Conservation (phyloP, 225 moss, liverwort and hornwort species). For the Marchantia paleacea region DNA sequence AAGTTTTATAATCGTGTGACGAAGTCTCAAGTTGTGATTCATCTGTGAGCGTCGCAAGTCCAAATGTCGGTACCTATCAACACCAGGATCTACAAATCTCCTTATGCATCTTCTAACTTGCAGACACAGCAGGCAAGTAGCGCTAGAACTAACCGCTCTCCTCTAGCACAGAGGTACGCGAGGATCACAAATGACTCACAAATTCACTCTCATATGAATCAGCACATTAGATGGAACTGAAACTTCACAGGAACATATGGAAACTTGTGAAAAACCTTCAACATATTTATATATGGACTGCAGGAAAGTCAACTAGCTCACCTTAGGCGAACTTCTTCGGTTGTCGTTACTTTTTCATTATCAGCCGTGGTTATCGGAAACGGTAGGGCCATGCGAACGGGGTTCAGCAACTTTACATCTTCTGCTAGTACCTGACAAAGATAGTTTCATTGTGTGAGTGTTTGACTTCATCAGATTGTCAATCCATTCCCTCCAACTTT, state of each 20-base stretch:
- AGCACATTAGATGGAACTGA: neutral
- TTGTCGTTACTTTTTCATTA: constrained; percentile 70
- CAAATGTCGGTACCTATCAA: constrained; percentile 91
- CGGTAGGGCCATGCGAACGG: constrained; percentile 85
- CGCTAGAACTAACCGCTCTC: neutral
- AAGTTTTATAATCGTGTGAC: constrained; percentile 83
- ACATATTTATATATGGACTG: neutral
- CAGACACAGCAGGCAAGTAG: neutral
- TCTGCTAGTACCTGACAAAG: constrained; percentile 73
- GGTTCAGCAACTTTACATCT: constrained; percentile 70
- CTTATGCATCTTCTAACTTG: constrained; percentile 61
- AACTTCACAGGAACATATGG: neutral
- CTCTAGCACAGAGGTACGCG: neutral
- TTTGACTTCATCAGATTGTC: neutral
- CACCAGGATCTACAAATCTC: constrained; percentile 53
- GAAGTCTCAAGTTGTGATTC: constrained; percentile 84
- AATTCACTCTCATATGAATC: neutral
- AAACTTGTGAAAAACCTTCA: neutral
- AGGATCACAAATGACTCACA: neutral
- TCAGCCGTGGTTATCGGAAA: constrained; percentile 91
- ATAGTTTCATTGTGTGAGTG: neutral
- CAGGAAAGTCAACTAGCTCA: constrained; percentile 24
- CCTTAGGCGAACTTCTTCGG: constrained; percentile 98
- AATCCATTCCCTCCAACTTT: neutral
- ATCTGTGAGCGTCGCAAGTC: constrained; percentile 92